Conservation (phyloP, 78 protist genomes). For the Abeoforma whisleri region DNA sequence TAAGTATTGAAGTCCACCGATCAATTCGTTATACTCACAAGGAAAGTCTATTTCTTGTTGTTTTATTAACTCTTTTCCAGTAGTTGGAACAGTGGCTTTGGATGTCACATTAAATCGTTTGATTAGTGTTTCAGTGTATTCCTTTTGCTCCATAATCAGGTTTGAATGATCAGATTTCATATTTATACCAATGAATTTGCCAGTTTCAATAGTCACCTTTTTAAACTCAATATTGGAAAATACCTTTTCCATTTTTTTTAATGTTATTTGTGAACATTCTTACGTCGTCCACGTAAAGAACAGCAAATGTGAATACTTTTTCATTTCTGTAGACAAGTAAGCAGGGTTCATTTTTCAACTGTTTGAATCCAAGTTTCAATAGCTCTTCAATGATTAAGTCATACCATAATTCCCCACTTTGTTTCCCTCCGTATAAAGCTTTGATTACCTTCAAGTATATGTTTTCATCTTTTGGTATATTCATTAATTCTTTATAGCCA, state of each 20-base stretch:
- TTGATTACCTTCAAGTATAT: too few relatives aligned
- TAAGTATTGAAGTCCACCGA: background rate
- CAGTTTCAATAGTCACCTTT: background rate
- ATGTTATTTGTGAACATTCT: background rate
- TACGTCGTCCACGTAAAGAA: background rate
- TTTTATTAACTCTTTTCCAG: background rate
- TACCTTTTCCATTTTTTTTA: background rate
- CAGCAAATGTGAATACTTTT: background rate
- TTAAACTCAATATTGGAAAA: background rate
- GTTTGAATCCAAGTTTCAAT: background rate
- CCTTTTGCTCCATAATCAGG: background rate
- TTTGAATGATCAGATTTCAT: too few relatives aligned
- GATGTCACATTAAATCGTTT: background rate
- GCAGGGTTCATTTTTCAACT: background rate
- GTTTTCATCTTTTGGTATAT: too few relatives aligned
- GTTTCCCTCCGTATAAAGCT: background rate
- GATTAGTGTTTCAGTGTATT: background rate
- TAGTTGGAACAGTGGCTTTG: background rate
- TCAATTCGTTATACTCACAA: background rate
- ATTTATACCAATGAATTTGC: background rate
- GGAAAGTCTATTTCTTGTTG: background rate
- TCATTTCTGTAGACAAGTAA: too few relatives aligned
- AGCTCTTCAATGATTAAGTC: background rate
- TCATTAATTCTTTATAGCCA: background rate
- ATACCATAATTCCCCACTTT: background rate